phyloP scores from a whole-genome alignment of 495 filamentous ascomycete species.

The Podospora tetraspora region DNA sequence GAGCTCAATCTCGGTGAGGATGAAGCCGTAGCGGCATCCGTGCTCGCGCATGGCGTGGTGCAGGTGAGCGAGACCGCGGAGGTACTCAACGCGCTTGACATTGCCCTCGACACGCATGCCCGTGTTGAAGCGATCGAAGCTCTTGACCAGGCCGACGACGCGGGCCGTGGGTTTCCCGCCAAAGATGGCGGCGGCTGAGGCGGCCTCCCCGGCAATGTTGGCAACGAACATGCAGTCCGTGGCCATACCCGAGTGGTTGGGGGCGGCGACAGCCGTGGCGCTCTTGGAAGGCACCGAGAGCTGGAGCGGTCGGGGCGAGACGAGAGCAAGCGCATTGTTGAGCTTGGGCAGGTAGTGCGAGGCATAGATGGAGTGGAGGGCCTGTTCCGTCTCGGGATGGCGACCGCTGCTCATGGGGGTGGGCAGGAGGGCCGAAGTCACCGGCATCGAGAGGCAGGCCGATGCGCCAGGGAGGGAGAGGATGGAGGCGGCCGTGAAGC shows the following conservation, averaged over 20 bases:
- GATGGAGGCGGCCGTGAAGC: slow-evolving; percentile 69
- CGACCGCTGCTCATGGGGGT: slow-evolving; percentile 47
- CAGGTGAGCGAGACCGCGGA: slow-evolving; percentile 74
- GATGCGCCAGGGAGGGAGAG: slow-evolving; percentile 66
- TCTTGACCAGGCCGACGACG: slow-evolving; percentile 81
- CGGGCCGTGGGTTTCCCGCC: slow-evolving; percentile 68
- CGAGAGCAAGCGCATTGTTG: slow-evolving; percentile 68
- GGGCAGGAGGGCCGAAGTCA: slow-evolving; percentile 60
- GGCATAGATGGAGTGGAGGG: slow-evolving; percentile 62
- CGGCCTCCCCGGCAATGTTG: slow-evolving; percentile 49
- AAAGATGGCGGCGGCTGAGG: slow-evolving; percentile 52
- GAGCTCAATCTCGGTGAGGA: slow-evolving; percentile 91
- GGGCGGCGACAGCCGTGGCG: slow-evolving; percentile 45
- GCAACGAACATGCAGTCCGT: slow-evolving; percentile 68
- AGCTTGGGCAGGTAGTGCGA: slow-evolving; percentile 70
- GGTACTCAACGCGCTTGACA: slow-evolving; percentile 75
- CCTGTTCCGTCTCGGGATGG: slow-evolving; percentile 68
- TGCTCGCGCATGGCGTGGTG: slow-evolving; percentile 90
- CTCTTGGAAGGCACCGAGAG: slow-evolving; percentile 53
- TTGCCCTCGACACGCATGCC: slow-evolving; percentile 82
- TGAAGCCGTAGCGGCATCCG: slow-evolving; percentile 87
- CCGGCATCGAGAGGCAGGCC: slow-evolving; percentile 64
- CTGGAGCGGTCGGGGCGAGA: slow-evolving; percentile 55
- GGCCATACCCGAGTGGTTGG: slow-evolving; percentile 56
- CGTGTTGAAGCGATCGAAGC: slow-evolving; percentile 88